Evolutionary conservation across 257 asterid species (phyloP), one percentile per base, ranked within the genome.

Genomic region (Solanum lycopersicoides): DNA sequence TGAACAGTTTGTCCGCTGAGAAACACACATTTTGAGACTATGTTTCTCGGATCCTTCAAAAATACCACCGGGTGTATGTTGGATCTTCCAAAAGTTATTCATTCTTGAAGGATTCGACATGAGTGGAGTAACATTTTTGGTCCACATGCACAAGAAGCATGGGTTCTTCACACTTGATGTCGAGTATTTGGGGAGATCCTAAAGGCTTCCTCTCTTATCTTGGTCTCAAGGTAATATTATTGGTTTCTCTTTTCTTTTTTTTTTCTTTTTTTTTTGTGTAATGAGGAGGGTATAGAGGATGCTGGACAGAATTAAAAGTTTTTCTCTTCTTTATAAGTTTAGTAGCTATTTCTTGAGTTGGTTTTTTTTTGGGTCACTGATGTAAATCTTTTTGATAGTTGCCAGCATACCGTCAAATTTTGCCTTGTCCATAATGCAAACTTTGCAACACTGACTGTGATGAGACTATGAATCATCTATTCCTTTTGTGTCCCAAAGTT

Each of bases 81-180:
- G 5, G 75, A 30, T 69, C 41, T 69, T 69, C 41, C 75, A 69
- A 69, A 69, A 69, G 75, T 69, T 69, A 30, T 69, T 69, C 41
- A 14, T 69, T 68, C 75, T 68, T 14, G 75, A 28, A 68, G 75
- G 23, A 2, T 68, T 28, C 12, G 21, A 68, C 75, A 68, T 68
- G 39, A 39, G 75, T 68, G 75, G 1, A 6, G 75, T 30, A 30
- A 15, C 39, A 69, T 68, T 68, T 68, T 25, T 66, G 94, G 96
- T 94, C 87, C 99, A 97, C 92, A 93, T 97, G 98, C 98, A 93
- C 92, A 95, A 94, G 92, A 89, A 87, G 42, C 99, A 97, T 77
- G 98, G 99, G 12, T 95, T 97, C 91, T 95, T 93, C 91, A 91
- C 95, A 88, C 98, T 98, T 25, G 98, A 97, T 90, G 88, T 94